phyloP scores from a whole-genome alignment of 192 early-diverging fungal genomes.

The Oehlia diaphana region DNA sequence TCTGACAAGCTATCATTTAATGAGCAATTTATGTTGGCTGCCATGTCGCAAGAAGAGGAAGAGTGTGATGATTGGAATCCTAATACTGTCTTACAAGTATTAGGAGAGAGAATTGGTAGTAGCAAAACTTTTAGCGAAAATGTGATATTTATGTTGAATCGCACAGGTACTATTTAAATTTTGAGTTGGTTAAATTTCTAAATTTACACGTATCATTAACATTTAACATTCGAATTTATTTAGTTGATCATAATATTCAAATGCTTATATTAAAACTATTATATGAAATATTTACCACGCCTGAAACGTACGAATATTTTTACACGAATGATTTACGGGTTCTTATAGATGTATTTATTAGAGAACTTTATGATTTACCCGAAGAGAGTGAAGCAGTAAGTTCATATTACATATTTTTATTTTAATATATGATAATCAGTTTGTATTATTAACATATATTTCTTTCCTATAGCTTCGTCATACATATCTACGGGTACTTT shows the following conservation, averaged over 20 bases:
- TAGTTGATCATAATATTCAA: constrained; percentile 55
- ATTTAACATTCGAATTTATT: neutral
- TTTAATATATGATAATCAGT: no score
- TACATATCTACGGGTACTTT: constrained; percentile 66
- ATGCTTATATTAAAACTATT: constrained; percentile 71
- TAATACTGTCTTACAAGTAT: constrained; percentile 55
- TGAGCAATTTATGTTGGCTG: constrained; percentile 62
- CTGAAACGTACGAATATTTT: constrained; percentile 66
- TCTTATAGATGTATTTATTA: constrained; percentile 81
- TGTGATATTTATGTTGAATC: constrained; percentile 90
- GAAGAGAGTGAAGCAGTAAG: constrained; percentile 44
- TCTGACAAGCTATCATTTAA: constrained; percentile 54
- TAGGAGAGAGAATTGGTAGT: constrained; percentile 51
- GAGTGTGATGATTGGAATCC: constrained; percentile 33
- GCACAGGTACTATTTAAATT: constrained; percentile 60
- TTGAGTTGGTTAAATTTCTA: neutral
- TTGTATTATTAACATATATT: neutral
- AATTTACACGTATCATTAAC: neutral
- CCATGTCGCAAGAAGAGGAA: constrained; percentile 40
- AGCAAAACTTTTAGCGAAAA: constrained; percentile 87
- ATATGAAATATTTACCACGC: constrained; percentile 64
- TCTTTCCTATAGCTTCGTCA: constrained; percentile 53
- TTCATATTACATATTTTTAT: no score
- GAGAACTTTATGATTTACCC: constrained; percentile 77
- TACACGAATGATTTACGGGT: constrained; percentile 93